Evolutionary conservation across 2,329 filamentous ascomycete genomes (phyloP), one percentile per base, ranked within the genome.

Genomic region (Colletotrichum sublineola): DNA sequence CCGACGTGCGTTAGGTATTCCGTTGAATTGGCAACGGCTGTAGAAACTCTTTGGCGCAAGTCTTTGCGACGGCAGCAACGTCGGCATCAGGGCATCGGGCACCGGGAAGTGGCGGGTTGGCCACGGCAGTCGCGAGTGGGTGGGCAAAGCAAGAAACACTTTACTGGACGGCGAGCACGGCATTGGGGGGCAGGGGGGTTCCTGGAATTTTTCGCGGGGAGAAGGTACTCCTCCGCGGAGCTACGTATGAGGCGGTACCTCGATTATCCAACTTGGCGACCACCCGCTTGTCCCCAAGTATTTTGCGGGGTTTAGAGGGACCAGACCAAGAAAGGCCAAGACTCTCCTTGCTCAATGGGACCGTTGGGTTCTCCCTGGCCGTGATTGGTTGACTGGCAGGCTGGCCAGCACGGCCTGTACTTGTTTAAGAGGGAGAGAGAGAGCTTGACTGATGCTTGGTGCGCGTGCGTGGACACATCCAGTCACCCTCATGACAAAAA

Each of bases 41-140:
- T 29, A 53, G 40, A 68, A 62, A 36, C 64, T 57, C 42, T 18
- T 46, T n/a, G 31, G 65, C 55, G 63, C 67, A 55, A 63, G 46
- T 62, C 46, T 62, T 62, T 29, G 56, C 64, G 56, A 67, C 46
- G 36, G 40, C 60, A n/a, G 38, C 48, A 38, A 55, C 63, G 52
- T 67, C 62, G 38, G 67, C 55, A 65, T 67, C 53, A 70, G 67
- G 57, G 48, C 61, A 55, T 68, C 55, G 65, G 57, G 31, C 65
- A 48, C 58, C 68, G 68, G 68, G 57, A 71, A 71, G 68, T 71
- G 68, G 68, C 64, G 68, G 68, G 56, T 56, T 60, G 56, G 53
- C 53, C 40, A 62, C 33, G 63, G 36, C 48, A 53, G 40, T 52
- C 36, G 62, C 36, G 63, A 36, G 61, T 53, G 61, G 61, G 61